Conservation (phyloP, 306 rosid genomes). For the Quercus agrifolia region DNA sequence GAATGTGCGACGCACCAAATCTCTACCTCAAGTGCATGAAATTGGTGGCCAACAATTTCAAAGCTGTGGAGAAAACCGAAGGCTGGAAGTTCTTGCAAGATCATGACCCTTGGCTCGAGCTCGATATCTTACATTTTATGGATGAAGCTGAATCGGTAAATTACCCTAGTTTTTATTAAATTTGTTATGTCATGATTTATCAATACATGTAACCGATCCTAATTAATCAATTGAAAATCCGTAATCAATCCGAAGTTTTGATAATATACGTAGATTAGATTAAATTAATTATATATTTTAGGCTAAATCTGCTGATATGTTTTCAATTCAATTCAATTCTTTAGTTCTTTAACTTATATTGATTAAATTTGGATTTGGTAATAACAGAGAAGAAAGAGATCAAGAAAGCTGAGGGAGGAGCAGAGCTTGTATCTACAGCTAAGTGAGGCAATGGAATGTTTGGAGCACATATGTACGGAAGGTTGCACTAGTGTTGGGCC, state of each 20-base stretch:
- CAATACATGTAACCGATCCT: background rate
- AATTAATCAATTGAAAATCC: background rate
- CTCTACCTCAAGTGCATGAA: constrained; percentile 79
- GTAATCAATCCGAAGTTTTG: too few species aligned
- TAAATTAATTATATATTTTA: too few species aligned
- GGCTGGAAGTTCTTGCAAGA: constrained; percentile 82
- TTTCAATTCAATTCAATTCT: too few species aligned
- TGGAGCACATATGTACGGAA: constrained; percentile 87
- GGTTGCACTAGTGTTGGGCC: constrained; percentile 90
- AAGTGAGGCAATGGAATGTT: constrained; percentile 92
- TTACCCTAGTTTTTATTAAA: background rate
- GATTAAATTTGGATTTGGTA: background rate
- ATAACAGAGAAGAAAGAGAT: constrained; percentile 70
- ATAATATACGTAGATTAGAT: too few species aligned
- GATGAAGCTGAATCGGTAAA: constrained; percentile 80
- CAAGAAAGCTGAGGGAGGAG: constrained; percentile 50
- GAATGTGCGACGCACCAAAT: constrained; percentile 91
- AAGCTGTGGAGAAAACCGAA: constrained; percentile 68
- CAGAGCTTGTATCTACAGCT: constrained; percentile 57
- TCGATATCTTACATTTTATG: constrained; percentile 68
- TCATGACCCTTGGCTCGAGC: constrained; percentile 85
- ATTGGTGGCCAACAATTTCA: constrained; percentile 50
- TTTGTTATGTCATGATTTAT: background rate
- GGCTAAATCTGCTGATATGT: too few species aligned
- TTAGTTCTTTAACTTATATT: too few species aligned